Conservation (phyloP, 2,329 filamentous ascomycete species). For the Seiridium unicorne region DNA sequence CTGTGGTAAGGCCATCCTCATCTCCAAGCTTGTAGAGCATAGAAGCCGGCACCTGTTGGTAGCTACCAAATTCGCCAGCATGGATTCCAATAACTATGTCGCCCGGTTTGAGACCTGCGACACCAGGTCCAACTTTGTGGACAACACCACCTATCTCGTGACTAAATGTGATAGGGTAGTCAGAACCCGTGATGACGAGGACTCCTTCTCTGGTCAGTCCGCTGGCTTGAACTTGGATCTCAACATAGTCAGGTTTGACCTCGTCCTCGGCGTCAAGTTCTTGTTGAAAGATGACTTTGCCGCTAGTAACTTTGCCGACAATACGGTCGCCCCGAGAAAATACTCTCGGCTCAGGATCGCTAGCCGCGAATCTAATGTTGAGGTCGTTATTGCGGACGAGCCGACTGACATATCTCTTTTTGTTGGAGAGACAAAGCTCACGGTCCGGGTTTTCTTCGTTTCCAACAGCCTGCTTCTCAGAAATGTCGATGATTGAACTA, state of each 20-base stretch:
- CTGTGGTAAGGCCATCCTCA: slow-evolving; percentile 11
- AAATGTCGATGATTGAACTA: slow-evolving; percentile 12
- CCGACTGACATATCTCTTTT: slow-evolving; percentile 22
- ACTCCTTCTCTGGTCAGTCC: slow-evolving; percentile 20
- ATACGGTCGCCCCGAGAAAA: slow-evolving; percentile 14
- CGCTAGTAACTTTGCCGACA: slow-evolving; percentile 15
- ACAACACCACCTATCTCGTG: slow-evolving; percentile 23
- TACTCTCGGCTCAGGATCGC: slow-evolving; percentile 8
- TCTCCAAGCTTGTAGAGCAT: slow-evolving; percentile 16
- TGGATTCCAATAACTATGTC: slow-evolving; percentile 23
- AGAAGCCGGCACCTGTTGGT: slow-evolving; percentile 12
- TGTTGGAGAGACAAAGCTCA: slow-evolving; percentile 18
- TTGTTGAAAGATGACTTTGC: slow-evolving; percentile 20
- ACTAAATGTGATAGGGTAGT: slow-evolving; percentile 19
- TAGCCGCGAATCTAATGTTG: slow-evolving; percentile 9
- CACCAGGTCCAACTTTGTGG: slow-evolving; percentile 14
- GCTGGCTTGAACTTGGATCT: slow-evolving; percentile 16
- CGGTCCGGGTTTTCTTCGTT: slow-evolving; percentile 14
- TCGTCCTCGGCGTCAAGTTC: neutral
- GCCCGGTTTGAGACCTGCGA: slow-evolving; percentile 15
- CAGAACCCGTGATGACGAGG: slow-evolving; percentile 19
- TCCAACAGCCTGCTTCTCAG: slow-evolving; percentile 12
- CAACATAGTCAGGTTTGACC: slow-evolving; percentile 13
- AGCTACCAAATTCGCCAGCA: slow-evolving; percentile 17
- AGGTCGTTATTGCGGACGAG: slow-evolving; percentile 17